phyloP scores from a whole-genome alignment of 495 filamentous ascomycete species.

The Viridothelium virens region DNA sequence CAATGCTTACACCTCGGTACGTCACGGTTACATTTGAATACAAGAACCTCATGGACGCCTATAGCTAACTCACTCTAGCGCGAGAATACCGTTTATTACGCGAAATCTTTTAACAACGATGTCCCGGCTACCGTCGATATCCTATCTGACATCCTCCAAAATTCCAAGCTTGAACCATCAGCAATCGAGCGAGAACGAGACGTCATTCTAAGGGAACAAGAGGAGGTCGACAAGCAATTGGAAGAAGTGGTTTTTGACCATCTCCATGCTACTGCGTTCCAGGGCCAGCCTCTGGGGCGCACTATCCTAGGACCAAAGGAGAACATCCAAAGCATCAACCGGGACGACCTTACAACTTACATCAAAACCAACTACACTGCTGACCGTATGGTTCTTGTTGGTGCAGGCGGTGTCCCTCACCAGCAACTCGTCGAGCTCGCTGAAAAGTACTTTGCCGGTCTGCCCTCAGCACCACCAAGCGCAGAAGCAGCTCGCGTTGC shows the following conservation, averaged over 20 bases:
- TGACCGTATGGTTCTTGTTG: slow-evolving; percentile 98
- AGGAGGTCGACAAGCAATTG: slow-evolving; percentile 99
- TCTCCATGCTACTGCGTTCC: slow-evolving; percentile 95
- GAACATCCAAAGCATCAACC: slow-evolving; percentile 94
- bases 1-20: slow-evolving; percentile 98
- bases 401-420: slow-evolving; percentile 90
- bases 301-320: slow-evolving; percentile 96
- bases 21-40: slow-evolving; percentile 28
- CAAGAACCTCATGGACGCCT: neutral
- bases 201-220: slow-evolving; percentile 96
- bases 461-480: slow-evolving; percentile 65
- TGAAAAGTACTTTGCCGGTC: slow-evolving; percentile 83
- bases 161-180: slow-evolving; percentile 87
- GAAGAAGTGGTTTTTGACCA: slow-evolving; percentile 99
- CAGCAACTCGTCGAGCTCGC: slow-evolving; percentile 87
- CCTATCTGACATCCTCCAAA: slow-evolving; percentile 96
- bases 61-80: slow-evolving; percentile 52
- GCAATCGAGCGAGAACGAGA: slow-evolving; percentile 97
- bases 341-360: slow-evolving; percentile 82
- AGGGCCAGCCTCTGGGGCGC: slow-evolving; percentile 88
- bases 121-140: slow-evolving; percentile 94
- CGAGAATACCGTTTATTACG: slow-evolving; percentile 99
- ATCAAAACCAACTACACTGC: slow-evolving; percentile 99
- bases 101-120: slow-evolving; percentile 96
- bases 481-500: slow-evolving; percentile 55